A percentile compares a stretch with the other conserved stretches of the same genome.
Conservation (phyloP, 345 rosid species). For the Camelina laxa region DNA sequence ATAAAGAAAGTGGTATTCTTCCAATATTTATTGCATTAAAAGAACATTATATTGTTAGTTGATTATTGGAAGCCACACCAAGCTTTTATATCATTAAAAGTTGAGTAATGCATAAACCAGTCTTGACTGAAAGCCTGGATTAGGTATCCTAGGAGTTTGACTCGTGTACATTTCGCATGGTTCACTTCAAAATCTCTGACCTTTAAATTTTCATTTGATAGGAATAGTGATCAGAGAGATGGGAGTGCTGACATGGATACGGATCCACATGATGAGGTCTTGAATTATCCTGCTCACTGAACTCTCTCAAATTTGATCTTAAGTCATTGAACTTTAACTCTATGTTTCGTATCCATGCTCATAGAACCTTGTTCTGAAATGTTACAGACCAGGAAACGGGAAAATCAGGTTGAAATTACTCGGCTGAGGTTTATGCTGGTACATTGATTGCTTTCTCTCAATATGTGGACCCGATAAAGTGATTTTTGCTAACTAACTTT, state of each 20-base stretch:
- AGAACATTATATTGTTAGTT: not conserved
- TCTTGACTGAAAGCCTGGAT: not conserved
- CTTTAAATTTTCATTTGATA: constrained; percentile 36
- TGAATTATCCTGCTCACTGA: constrained; percentile 26
- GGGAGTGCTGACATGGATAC: constrained; percentile 45
- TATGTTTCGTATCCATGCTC: constrained; percentile 13
- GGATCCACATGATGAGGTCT: constrained; percentile 61
- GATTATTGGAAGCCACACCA: not conserved
- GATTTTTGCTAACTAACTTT: constrained; percentile 22
- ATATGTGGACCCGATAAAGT: constrained; percentile 12
- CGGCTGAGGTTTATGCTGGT: constrained; percentile 84
- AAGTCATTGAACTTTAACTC: constrained; percentile 5
- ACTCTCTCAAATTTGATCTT: constrained; percentile 16
- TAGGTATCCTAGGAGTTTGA: not conserved
- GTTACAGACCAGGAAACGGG: constrained; percentile 55
- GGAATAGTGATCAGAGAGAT: constrained; percentile 43
- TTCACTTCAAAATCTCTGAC: not conserved
- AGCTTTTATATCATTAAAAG: constrained; percentile 1
- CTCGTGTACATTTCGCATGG: not conserved
- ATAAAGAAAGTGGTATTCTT: not conserved
- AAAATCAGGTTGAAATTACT: constrained; percentile 60
- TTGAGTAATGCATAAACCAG: not conserved
- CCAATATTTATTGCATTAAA: not conserved
- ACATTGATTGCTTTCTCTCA: constrained; percentile 41
- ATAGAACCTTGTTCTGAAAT: constrained; percentile 37